Conservation (phyloP, 208 protist species). For the Trypanosomatidae sp. region DNA sequence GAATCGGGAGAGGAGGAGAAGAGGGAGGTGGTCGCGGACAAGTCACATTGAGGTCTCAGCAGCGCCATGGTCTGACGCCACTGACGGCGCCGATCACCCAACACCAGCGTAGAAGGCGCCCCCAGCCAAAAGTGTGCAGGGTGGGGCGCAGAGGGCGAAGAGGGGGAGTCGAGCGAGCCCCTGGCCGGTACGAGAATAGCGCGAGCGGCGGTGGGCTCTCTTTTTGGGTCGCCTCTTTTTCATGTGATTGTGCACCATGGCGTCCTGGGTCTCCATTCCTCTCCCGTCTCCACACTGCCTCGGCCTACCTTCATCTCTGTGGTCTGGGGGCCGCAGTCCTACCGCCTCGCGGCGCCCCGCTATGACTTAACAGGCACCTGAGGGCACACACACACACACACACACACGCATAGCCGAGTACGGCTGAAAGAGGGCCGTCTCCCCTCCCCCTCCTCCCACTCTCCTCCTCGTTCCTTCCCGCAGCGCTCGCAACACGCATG, state of each 20-base stretch:
- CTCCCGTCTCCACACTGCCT: background rate
- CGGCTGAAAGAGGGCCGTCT: background rate
- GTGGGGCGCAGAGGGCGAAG: background rate
- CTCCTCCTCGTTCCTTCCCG: conserved; percentile 3
- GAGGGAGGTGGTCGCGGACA: background rate
- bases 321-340: background rate
- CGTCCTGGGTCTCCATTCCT: background rate
- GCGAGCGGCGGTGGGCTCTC: background rate
- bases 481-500: background rate
- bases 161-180: background rate
- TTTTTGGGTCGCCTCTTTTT: background rate
- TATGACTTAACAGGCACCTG: background rate
- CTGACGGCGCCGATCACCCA: background rate
- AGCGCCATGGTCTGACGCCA: background rate
- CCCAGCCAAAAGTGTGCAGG: background rate
- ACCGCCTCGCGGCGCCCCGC: background rate
- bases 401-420: background rate
- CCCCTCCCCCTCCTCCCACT: background rate
- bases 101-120: conserved; percentile 6
- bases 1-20: background rate
- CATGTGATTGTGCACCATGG: too few relatives aligned
- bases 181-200: background rate
- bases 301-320: background rate
- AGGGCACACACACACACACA: background rate
- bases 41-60: background rate